Percentiles rank a stretch among this genome's conserved stretches.
These are phyloP conservation scores for Neurospora sp. DNA, from an alignment of 495 filamentous ascomycete genomes.

Conservation along the genomic window DNA sequence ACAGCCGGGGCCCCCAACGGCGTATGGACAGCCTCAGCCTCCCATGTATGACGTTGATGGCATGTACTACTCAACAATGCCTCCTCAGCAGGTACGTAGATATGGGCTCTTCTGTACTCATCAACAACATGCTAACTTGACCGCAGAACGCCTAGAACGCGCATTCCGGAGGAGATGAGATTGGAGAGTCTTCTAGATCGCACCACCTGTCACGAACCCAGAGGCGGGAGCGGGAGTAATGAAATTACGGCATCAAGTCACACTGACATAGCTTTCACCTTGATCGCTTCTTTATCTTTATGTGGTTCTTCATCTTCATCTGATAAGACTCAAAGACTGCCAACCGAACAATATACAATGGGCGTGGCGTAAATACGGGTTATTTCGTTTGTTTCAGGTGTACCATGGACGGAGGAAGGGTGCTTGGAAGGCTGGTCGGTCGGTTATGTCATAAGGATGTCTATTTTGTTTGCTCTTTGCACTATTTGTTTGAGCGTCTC, in stretches of 20 bases:
- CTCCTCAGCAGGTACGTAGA: slow-evolving; percentile 67
- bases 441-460: background rate
- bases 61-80: slow-evolving; percentile 82
- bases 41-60: slow-evolving; percentile 70
- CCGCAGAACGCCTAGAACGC: slow-evolving; percentile 19
- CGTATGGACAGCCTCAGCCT: slow-evolving; percentile 63
- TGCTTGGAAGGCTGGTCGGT: background rate
- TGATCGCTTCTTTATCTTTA: background rate
- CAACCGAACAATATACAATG: background rate
- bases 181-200: background rate
- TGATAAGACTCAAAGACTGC: background rate
- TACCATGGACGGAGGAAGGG: background rate
- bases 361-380: background rate
- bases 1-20: slow-evolving; percentile 54
- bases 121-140: slow-evolving; percentile 3
- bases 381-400: background rate
- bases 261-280: background rate
- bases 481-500: background rate
- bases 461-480: background rate
- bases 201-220: background rate
- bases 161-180: background rate
- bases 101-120: background rate
- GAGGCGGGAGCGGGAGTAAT: background rate
- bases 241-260: background rate
- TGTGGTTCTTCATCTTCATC: background rate